Evolutionary conservation across 2,329 filamentous ascomycete species (phyloP), one percentile per base, ranked within the genome.

Genomic region (Claviceps sorghi): DNA sequence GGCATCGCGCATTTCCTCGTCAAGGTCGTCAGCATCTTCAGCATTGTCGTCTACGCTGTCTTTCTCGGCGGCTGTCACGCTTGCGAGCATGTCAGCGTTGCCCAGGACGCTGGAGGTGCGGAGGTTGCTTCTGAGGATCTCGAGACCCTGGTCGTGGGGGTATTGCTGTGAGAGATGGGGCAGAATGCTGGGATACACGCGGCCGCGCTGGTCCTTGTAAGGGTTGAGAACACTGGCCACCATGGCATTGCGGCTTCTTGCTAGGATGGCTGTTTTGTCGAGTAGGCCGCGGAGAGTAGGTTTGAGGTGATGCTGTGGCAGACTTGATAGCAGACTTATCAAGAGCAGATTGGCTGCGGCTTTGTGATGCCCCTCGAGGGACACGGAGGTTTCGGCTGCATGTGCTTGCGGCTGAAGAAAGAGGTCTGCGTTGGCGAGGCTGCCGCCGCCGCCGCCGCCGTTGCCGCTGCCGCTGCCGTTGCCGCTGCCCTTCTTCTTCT

Each of bases 191-290:
- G 85, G 75, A 55, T 82, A 79, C 50, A 79, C 77, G 57, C 79
- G 73, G 43, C 83, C 78, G 62, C 82, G 75, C 61, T 78, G 72
- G 61, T 82, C 72, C 56, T 80, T 70, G 65, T 82, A 79, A 0
- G 88, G 87, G 65, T 93, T 88, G 54, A 96, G 71, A 13, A 94
- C 82, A 64, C 88, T 91, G 6, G 88, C 81, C 11, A 93, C 62
- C 77, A 96, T 86, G 43, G 86, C 84, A 34, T 82, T 73, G 62
- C 81, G 82, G 64, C 83, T 76, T 54, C 76, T 74, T 5, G 75
- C 78, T 22, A 95, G 69, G 52, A 95, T 84, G 21, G 88, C 85
- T 2, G 86, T 87, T 57, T 86, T 84, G 62, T 96, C 88, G 56
- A 95, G 74, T 48, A 88, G 79, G 11, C 82, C 78, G 50, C 91